A percentile compares a stretch with the other conserved stretches of the same genome.
These are phyloP conservation scores for Crucihimalaya himalaica DNA, from an alignment of 345 rosid genomes.

Conservation along the genomic window DNA sequence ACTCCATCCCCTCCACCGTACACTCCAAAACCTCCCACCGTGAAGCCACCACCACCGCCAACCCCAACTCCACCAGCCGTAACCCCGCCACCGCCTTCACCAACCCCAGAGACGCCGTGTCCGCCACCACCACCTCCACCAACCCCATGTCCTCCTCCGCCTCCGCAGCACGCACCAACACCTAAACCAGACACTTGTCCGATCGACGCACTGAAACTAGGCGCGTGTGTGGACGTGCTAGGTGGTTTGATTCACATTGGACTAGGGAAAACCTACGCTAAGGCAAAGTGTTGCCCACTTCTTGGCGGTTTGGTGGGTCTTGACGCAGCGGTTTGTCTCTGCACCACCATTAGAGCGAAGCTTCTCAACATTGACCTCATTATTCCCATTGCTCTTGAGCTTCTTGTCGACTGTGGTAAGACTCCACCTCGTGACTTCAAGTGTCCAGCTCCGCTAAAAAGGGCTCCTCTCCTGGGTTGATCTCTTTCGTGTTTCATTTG, in stretches of 20 bases:
- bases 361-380: slow-evolving; percentile 74
- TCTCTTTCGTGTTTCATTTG: slow-evolving; percentile 11
- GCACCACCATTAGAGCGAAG: slow-evolving; percentile 77
- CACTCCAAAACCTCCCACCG: not conserved
- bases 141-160: slow-evolving; percentile 50
- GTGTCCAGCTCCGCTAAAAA: slow-evolving; percentile 44
- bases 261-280: slow-evolving; percentile 66
- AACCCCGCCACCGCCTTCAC: slow-evolving; percentile 26
- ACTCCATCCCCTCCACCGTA: slow-evolving; percentile 31
- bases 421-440: slow-evolving; percentile 70
- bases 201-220: slow-evolving; percentile 69
- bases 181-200: slow-evolving; percentile 65
- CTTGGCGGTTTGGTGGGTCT: slow-evolving; percentile 69
- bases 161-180: slow-evolving; percentile 42
- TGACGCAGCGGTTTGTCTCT: slow-evolving; percentile 91
- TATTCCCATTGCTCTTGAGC: slow-evolving; percentile 77
- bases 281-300: slow-evolving; percentile 81
- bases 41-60: slow-evolving; percentile 2
- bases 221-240: slow-evolving; percentile 84
- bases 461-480: slow-evolving; percentile 26
- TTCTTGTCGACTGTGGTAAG: slow-evolving; percentile 84
- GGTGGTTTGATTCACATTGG: slow-evolving; percentile 82
- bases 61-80: slow-evolving; percentile 31
- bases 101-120: slow-evolving; percentile 43
- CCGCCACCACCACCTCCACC: slow-evolving; percentile 52